Evolutionary conservation across 139 green algal genomes (phyloP), one percentile per base, ranked within the genome.

Genomic region (Trebouxia sp.): DNA sequence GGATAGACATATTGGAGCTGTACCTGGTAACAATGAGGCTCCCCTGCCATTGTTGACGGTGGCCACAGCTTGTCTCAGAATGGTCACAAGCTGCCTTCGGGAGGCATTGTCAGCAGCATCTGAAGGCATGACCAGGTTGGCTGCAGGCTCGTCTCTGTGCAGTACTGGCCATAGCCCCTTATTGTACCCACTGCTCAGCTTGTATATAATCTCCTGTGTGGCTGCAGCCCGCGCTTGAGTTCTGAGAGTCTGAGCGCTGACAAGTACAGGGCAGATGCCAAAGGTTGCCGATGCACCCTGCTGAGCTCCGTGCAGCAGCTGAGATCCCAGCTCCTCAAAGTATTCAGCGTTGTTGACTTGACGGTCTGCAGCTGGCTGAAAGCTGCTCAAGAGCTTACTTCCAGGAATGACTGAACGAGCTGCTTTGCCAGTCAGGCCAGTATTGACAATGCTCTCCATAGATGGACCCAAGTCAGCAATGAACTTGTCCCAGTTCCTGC

Each of bases 241-340:
- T 26, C 37, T 42, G 9, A 72, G 62, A 6, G 62, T 72, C 5
- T 72, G 62, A 30, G 62, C 32, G 28, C 62, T 72, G 32, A 72
- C 20, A 32, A 72, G 42, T 15, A 72, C n/a, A 26, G 42, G 26
- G 35, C 62, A 72, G 12, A 35, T 72, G 11, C 62, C 62, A 45
- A 72, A 42, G 15, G n/a, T 15, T 9, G 37, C 42, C 28, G 62
- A 43, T 26, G 42, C 26, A 17, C 37, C 20, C 11, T 35, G 62
- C 62, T 72, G n/a, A 72, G 62, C n/a, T n/a, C n/a, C 62, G 43
- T 72, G 62, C 62, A 72, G 14, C 62, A 72, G 20, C 14, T 6
- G 37, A 8, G 35, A 24, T 35, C 62, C 62, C 20, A 72, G 32
- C 11, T 72, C 10, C 6, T 17, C 35, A 43, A 72, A 72, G 3